Conservation (phyloP, 805 yeast genomes). For the Sugiyamaella lignohabitans region DNA sequence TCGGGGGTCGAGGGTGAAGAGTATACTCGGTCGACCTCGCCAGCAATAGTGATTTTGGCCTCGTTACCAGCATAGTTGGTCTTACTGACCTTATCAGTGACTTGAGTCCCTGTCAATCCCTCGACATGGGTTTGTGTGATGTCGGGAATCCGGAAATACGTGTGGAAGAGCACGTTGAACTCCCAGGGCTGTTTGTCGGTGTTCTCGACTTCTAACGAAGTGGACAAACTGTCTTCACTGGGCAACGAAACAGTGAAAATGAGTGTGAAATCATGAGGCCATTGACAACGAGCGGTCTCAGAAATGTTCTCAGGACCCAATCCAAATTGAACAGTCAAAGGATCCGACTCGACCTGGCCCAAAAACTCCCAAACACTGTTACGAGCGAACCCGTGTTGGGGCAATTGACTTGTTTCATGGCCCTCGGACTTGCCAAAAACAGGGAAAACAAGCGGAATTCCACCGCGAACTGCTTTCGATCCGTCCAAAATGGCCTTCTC, state of each 20-base stretch:
- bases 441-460: slow-evolving; percentile 95
- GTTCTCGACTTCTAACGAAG: slow-evolving; percentile 71
- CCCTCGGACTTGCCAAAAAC: slow-evolving; percentile 55
- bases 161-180: slow-evolving; percentile 93
- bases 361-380: slow-evolving; percentile 87
- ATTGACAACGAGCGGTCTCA: slow-evolving; percentile 48
- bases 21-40: slow-evolving; percentile 84
- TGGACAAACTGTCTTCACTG: slow-evolving; percentile 45
- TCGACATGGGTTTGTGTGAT: slow-evolving; percentile 71
- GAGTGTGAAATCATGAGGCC: slow-evolving; percentile 74
- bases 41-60: slow-evolving; percentile 24
- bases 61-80: slow-evolving; percentile 36
- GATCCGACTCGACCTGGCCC: slow-evolving; percentile 67
- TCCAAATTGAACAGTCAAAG: slow-evolving; percentile 84
- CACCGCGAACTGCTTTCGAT: slow-evolving; percentile 91
- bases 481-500: slow-evolving; percentile 76
- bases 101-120: slow-evolving; percentile 65
- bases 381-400: slow-evolving; percentile 97
- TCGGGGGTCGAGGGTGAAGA: slow-evolving; percentile 43
- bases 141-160: slow-evolving; percentile 70
- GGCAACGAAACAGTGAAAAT: slow-evolving; percentile 60
- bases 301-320: slow-evolving; percentile 79
- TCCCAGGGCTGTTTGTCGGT: slow-evolving; percentile 59
- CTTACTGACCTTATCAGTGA: slow-evolving; percentile 69
- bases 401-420: slow-evolving; percentile 57